Evolutionary conservation across 228 moss, liverwort and hornwort genomes (phyloP).

Genomic region (Sphagnum magellanicum): DNA sequence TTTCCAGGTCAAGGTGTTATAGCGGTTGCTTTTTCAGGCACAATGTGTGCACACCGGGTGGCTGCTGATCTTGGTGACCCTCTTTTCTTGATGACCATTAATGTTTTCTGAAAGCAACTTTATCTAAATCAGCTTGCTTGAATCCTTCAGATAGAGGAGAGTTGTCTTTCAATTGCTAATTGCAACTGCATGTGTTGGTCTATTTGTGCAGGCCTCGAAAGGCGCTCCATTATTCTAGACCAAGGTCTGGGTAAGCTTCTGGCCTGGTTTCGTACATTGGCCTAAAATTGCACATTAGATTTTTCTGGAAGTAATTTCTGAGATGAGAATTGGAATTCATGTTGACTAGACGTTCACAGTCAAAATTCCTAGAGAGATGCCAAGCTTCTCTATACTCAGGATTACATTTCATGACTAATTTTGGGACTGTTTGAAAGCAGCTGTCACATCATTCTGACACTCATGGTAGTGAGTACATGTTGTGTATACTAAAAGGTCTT

Average conservation of each 20-base stretch:
- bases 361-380: too few relatives aligned
- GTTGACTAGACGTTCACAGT: too few relatives aligned
- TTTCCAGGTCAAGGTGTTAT: constrained; percentile 98
- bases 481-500: too few relatives aligned
- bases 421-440: too few relatives aligned
- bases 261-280: constrained; percentile 84
- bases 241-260: constrained; percentile 62
- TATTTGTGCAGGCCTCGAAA: constrained; percentile 55
- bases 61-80: constrained; percentile 77
- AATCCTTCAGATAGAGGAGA: background rate
- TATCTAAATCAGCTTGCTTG: background rate
- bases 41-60: constrained; percentile 92
- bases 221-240: constrained; percentile 47
- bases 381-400: too few relatives aligned
- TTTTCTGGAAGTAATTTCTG: too few relatives aligned
- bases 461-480: too few relatives aligned
- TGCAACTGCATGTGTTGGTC: background rate
- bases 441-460: too few relatives aligned
- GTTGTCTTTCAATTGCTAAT: background rate
- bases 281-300: constrained; percentile 15
- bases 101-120: background rate
- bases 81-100: background rate
- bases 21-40: constrained; percentile 84
- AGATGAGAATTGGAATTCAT: too few relatives aligned
- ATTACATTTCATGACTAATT: too few relatives aligned